Base-by-base conservation (phyloP, 2,329 filamentous ascomycete species). In the Amauroascus verrucosus region DNA sequence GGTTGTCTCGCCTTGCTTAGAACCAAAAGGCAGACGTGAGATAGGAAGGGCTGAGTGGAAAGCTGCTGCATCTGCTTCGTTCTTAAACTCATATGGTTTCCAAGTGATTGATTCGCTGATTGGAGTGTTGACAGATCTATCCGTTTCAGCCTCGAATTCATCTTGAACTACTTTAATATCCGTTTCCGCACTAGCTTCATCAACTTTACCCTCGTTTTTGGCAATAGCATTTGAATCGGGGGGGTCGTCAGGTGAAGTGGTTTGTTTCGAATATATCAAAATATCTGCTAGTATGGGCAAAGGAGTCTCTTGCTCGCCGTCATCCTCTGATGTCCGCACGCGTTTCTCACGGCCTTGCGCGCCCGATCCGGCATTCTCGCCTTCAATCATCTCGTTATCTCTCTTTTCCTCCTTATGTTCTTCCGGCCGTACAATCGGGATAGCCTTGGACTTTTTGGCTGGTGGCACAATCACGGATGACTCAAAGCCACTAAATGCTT, bases 261-360 rank as follows among this genome's bases (percentile, higher is more conserved):
- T 50, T 56, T 53, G 50, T 57, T 63, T 48, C 63, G 56, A 44
- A 60, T 58, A 50, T 64, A 62, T 22, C 61, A 50, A 32, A 44
- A 51, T 40, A 44, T 53, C 51, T 40, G 46, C 41, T n/a, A 51
- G 28, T 13, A 70, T 70, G 7, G 88, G 87, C 66, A 94, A 95
- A 49, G 81, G 75, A 20, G 86, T 84, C 22, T 91, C 82, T 48
- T 84, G 79, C 61, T 94, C 83, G 16, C 80, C 84, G 62, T 86
- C 83, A 50, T 77, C 79, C 16, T 76, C 79, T 44, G 70, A 76
- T 55, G 80, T 82, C 60, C 83, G 82, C 58, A 81, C 82, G 65
- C 89, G 82, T 75, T 95, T 96, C 63, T 83, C 74, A 38, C 88
- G 82, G 20, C 81, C 81, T 55, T 84, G 75, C 57, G 86, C 81